phyloP scores from a whole-genome alignment of 495 filamentous ascomycete genomes.

The Aspergillus taichungensis region DNA sequence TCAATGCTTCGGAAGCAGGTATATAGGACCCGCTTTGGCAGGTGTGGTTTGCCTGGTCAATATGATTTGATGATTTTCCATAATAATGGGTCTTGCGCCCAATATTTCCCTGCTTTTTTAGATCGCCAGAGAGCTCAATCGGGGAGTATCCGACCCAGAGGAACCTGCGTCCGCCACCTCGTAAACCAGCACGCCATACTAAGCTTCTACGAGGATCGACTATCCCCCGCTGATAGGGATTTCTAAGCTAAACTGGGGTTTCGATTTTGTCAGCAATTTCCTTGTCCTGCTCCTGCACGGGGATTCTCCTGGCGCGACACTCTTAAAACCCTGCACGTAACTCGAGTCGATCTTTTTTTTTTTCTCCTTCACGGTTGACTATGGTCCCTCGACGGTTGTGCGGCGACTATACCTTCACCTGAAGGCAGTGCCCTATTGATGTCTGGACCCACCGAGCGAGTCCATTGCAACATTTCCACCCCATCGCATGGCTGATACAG shows the following conservation, averaged over 20 bases:
- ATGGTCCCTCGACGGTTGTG: constrained; percentile 20
- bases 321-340: no score
- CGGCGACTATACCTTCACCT: constrained; percentile 9
- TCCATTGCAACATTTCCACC: not conserved
- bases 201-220: not conserved
- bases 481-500: constrained; percentile 18
- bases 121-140: no score
- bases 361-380: constrained; percentile 2
- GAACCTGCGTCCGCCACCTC: no score
- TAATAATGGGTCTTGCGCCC: no score
- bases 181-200: no score
- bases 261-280: constrained; percentile 17
- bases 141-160: no score
- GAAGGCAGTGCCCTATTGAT: constrained; percentile 14
- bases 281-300: constrained; percentile 9
- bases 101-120: no score
- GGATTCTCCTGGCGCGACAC: not conserved
- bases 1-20: no score
- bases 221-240: not conserved
- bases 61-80: no score
- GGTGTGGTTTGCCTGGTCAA: no score
- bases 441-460: constrained; percentile 7
- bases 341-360: not conserved
- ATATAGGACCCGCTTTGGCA: no score
- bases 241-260: not conserved